A percentile compares a stretch with the other conserved stretches of the same genome.
Conservation (phyloP, 331 rosid species). For the Quercus phellos region DNA sequence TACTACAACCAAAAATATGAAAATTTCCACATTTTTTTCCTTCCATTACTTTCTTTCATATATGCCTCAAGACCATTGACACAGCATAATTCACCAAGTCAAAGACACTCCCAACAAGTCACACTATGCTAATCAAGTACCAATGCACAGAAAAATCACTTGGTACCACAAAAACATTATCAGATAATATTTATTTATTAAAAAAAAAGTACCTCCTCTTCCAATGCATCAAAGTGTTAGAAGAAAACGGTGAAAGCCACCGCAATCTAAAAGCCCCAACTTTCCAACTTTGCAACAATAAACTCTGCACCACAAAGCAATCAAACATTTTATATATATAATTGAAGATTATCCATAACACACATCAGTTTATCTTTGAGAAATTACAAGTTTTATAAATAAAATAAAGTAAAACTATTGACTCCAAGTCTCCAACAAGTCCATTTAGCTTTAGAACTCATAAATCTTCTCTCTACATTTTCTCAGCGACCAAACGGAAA, state of each 20-base stretch:
- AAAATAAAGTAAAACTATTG: neutral
- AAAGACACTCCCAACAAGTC: no score
- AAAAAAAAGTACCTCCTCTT: slow-evolving; percentile 43
- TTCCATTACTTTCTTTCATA: no score
- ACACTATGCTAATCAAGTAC: no score
- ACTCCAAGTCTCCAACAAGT: no score
- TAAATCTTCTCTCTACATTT: neutral
- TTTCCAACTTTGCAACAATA: slow-evolving; percentile 25
- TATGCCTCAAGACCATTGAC: no score
- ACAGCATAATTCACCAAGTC: no score
- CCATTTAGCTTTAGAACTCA: neutral
- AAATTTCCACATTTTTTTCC: no score
- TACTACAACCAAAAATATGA: no score
- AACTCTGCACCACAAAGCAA: slow-evolving; percentile 17
- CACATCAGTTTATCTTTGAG: no score
- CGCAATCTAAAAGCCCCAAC: slow-evolving; percentile 19
- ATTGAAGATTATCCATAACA: no score
- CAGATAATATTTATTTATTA: neutral
- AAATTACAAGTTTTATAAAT: neutral
- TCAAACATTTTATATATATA: neutral
- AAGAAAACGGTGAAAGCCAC: slow-evolving; percentile 30
- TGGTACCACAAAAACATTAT: neutral
- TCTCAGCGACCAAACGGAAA: neutral
- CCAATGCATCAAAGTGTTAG: slow-evolving; percentile 13
- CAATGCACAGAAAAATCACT: slow-evolving; percentile 4